Percentiles rank a stretch among this genome's conserved stretches.
phyloP scores from a whole-genome alignment of 371 early-diverging fungal genomes.

The Mucor piriformis region DNA sequence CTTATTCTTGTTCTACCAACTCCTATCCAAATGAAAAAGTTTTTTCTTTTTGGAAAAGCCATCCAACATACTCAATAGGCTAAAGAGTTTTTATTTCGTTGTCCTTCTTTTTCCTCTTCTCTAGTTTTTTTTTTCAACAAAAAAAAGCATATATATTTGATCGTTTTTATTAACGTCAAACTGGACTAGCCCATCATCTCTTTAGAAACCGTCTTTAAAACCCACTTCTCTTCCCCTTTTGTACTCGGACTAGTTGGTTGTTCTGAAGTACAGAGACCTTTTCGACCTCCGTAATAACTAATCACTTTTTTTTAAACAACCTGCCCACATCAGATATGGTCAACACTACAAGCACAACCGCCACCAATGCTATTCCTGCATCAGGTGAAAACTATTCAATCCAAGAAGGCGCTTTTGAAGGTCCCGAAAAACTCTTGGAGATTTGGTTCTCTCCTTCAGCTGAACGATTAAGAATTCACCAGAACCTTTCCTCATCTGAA shows the following conservation, averaged over 20 bases:
- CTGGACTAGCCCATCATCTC: conserved; percentile 33
- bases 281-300: conserved; percentile 28
- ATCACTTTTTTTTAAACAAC: conserved; percentile 4
- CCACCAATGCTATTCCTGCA: conserved; percentile 12
- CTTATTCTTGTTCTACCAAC: no score
- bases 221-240: conserved; percentile 12
- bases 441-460: conserved; percentile 83
- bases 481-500: conserved; percentile 29
- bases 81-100: neutral
- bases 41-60: neutral
- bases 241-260: conserved; percentile 16
- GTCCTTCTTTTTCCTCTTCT: conserved; percentile 6
- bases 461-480: conserved; percentile 33
- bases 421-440: conserved; percentile 96
- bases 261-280: conserved; percentile 27
- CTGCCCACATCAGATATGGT: neutral
- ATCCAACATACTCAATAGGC: neutral
- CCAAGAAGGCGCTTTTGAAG: conserved; percentile 74
- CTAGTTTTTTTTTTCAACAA: conserved; percentile 9
- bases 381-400: conserved; percentile 48
- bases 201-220: conserved; percentile 27
- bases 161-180: conserved; percentile 16
- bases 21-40: no score
- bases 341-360: conserved; percentile 6
- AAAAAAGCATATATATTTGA: conserved; percentile 13